Evolutionary conservation across 2,329 filamentous ascomycete species (phyloP), one percentile per base, ranked within the genome.

Genomic region (Fonsecaea erecta): DNA sequence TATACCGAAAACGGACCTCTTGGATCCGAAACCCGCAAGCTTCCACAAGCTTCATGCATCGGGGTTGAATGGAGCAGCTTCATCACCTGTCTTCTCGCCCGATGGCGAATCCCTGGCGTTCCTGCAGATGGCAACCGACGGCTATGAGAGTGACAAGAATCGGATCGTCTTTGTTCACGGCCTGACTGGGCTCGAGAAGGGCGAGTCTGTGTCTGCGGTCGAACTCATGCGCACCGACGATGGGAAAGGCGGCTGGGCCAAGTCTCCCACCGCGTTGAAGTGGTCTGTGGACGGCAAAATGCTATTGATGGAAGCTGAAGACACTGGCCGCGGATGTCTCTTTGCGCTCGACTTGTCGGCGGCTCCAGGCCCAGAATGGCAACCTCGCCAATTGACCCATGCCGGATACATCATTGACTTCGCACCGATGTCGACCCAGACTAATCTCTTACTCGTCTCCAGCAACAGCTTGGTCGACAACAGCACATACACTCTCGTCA

Each of bases 81-180:
- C 79, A 0, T 80, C 77, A 21, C 80, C 80, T 6, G 78, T 80
- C 3, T 73, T 82, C 16, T 79, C 79, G 1, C 79, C 80, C 1
- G 77, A 80, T 64, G 78, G 79, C 8, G 74, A 77, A 59, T 76
- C 76, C 1, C 74, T 82, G 64, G 79, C 78, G 14, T 75, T 81
- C 26, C 71, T 82, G 34, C 74, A 76, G 8, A 81, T 81, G 78
- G 74, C 73, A 11, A 71, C 77, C 46, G 80, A 82, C 65, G 79
- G 79, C 9, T 81, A 82, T 60, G 80, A 82, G 67, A 79, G 78
- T 14, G 80, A 82, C 69, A 80, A 80, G 68, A 82, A 81, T 64
- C 72, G 77, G 1, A 80, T 81, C 34, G 62, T 81, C 21, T 75
- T 80, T 58, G 76, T 80, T 21, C 77, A 77, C 0, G 77, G 78